A percentile compares a stretch with the other conserved stretches of the same genome.
These are phyloP conservation scores for Coemansia sp. DNA, from an alignment of 192 early-diverging fungal species.

Conservation along the genomic window DNA sequence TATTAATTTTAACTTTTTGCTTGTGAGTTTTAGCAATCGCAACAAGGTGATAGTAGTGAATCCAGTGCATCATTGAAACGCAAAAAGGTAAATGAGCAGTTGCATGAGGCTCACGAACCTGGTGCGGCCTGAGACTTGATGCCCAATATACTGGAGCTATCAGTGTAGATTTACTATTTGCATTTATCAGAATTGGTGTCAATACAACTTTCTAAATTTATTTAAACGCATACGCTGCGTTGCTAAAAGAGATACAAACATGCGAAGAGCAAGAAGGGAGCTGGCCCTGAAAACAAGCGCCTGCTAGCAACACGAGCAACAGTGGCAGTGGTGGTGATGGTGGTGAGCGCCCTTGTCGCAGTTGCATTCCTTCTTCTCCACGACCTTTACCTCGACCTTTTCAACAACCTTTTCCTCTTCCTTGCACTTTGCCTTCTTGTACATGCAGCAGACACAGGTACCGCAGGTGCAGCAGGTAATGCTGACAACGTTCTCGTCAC, in stretches of 20 bases:
- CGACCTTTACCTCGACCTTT: conserved; percentile 15
- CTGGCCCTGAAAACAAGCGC: not conserved
- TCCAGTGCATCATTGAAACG: not conserved
- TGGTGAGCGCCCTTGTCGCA: conserved; percentile 21
- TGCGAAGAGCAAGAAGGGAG: not conserved
- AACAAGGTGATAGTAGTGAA: conserved; percentile 1
- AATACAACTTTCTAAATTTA: conserved; percentile 1
- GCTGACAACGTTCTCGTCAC: conserved; percentile 35
- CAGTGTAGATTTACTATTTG: conserved; percentile 1
- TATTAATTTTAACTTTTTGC: not conserved
- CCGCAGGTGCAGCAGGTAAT: conserved; percentile 47
- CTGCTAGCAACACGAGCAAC: conserved; percentile 13
- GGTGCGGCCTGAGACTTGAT: not conserved
- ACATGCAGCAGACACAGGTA: conserved; percentile 35
- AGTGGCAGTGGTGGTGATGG: conserved; percentile 31
- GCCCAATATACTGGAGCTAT: not conserved
- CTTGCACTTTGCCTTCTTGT: conserved; percentile 10
- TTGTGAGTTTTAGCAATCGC: conserved; percentile 9
- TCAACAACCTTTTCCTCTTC: conserved; percentile 12
- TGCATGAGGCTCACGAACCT: not conserved
- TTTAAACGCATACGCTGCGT: not conserved
- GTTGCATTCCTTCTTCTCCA: conserved; percentile 22
- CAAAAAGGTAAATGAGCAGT: not conserved
- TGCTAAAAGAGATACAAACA: conserved; percentile 1
- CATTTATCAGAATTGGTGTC: conserved; percentile 2